phyloP scores from a whole-genome alignment of 2,329 filamentous ascomycete species.

The Diaporthe aspalathi region DNA sequence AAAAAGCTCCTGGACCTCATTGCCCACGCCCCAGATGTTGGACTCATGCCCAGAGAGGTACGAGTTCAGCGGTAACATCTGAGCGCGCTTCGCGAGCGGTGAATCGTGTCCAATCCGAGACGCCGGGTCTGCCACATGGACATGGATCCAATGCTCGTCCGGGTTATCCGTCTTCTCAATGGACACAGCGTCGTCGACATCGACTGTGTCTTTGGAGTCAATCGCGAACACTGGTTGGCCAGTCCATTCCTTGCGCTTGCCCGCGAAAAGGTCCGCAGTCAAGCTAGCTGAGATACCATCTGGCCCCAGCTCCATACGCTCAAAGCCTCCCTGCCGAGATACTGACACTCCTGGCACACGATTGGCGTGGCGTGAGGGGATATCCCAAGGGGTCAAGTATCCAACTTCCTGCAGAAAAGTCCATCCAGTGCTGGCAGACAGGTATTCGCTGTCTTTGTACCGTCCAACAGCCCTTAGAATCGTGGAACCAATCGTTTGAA shows the following conservation, averaged over 20 bases:
- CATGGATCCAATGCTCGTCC: constrained; percentile 77
- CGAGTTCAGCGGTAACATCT: constrained; percentile 68
- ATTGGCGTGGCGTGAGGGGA: constrained; percentile 70
- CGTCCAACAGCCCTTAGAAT: constrained; percentile 71
- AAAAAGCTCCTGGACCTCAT: constrained; percentile 56
- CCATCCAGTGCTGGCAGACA: constrained; percentile 63
- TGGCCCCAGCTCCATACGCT: constrained; percentile 47
- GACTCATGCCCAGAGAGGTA: constrained; percentile 69
- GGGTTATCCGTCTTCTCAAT: constrained; percentile 67
- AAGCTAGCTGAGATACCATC: constrained; percentile 29
- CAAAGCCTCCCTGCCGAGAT: constrained; percentile 55
- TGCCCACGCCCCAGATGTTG: constrained; percentile 61
- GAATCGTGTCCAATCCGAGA: constrained; percentile 73
- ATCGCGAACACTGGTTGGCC: constrained; percentile 77
- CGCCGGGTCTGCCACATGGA: constrained; percentile 83
- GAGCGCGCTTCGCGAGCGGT: constrained; percentile 69
- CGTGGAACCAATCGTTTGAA: constrained; percentile 71
- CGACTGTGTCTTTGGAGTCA: constrained; percentile 72
- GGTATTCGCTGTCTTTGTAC: constrained; percentile 64
- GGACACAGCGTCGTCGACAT: constrained; percentile 85
- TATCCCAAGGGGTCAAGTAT: constrained; percentile 77
- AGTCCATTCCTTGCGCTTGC: constrained; percentile 69
- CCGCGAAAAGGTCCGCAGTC: constrained; percentile 56
- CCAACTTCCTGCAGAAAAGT: constrained; percentile 82
- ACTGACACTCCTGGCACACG: constrained; percentile 63